Conservation (phyloP, 2,329 filamentous ascomycete genomes). For the Byssothecium circinans region DNA sequence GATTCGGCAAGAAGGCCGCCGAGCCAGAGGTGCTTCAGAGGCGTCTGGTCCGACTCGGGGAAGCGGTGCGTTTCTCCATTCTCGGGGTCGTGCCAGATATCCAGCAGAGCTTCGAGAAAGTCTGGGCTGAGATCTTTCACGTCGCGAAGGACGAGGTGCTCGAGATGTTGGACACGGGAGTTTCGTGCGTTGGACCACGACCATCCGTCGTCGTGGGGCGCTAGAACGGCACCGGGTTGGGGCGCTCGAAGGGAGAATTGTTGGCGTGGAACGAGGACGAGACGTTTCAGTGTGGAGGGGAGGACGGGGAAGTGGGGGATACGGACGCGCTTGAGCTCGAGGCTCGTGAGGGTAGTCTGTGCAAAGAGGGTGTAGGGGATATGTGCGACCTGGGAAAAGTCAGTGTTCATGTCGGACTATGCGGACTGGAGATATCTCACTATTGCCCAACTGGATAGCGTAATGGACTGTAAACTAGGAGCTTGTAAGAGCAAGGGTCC, state of each 20-base stretch:
- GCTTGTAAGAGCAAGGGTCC: constrained; percentile 5
- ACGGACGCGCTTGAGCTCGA: constrained; percentile 14
- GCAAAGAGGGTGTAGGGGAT: background rate
- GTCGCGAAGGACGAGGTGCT: constrained; percentile 20
- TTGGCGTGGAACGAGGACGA: constrained; percentile 11
- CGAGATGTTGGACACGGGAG: constrained; percentile 16
- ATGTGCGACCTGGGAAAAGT: background rate
- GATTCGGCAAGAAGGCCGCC: background rate
- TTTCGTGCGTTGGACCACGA: background rate
- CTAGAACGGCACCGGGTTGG: background rate
- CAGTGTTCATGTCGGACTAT: background rate
- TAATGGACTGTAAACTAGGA: constrained; percentile 18
- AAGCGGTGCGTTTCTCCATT: background rate
- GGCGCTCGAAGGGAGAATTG: background rate
- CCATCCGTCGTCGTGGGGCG: background rate
- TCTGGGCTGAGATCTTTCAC: constrained; percentile 7
- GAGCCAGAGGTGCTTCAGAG: background rate
- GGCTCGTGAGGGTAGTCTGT: constrained; percentile 6
- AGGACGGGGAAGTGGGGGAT: constrained; percentile 9
- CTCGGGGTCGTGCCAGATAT: constrained; percentile 5
- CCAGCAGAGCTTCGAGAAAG: constrained; percentile 17
- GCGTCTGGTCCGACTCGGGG: background rate
- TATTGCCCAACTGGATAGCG: constrained; percentile 10
- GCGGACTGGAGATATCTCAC: background rate
- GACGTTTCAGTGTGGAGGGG: constrained; percentile 20